Conservation (phyloP, 768 basidiomycete genomes). For the Termitomyces sp. region DNA sequence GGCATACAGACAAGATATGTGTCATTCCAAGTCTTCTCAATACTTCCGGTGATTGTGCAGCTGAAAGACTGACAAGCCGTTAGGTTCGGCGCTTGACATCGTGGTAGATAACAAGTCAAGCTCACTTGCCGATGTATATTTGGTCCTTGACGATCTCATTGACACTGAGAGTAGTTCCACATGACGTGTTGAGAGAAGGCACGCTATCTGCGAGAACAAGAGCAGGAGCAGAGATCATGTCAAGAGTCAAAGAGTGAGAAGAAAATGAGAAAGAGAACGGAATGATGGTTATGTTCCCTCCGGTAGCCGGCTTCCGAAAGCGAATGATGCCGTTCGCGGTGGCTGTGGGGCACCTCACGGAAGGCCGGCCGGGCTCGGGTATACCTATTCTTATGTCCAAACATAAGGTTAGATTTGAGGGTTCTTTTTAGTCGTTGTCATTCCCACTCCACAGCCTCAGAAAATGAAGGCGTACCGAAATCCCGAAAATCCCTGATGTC, state of each 20-base stretch:
- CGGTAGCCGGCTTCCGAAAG: not conserved
- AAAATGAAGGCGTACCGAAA: not conserved
- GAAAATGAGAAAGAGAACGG: not conserved
- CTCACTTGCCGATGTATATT: constrained; percentile 39
- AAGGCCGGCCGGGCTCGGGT: not conserved
- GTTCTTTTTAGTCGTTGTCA: too few relatives aligned
- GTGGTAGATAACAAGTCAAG: not conserved
- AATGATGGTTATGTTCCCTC: not conserved
- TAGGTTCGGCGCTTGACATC: not conserved
- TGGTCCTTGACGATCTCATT: constrained; percentile 32
- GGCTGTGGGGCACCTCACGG: constrained; percentile 1
- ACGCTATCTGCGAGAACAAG: not conserved
- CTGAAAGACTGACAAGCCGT: constrained; percentile 26
- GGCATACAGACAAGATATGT: constrained; percentile 53
- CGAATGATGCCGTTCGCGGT: not conserved
- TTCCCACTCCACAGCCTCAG: not conserved
- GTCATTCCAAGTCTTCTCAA: constrained; percentile 35
- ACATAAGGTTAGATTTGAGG: too few relatives aligned
- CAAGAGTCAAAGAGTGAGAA: not conserved
- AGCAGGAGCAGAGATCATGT: not conserved
- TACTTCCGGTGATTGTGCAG: constrained; percentile 26
- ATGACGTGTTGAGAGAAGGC: constrained; percentile 5
- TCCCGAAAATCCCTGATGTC: too few relatives aligned
- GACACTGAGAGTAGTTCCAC: constrained; percentile 17
- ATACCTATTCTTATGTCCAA: too few relatives aligned